Percentiles rank a stretch among this genome's conserved stretches.
Evolutionary conservation across 2,329 filamentous ascomycete species (phyloP).

Genomic region (Beauveria varroae): DNA sequence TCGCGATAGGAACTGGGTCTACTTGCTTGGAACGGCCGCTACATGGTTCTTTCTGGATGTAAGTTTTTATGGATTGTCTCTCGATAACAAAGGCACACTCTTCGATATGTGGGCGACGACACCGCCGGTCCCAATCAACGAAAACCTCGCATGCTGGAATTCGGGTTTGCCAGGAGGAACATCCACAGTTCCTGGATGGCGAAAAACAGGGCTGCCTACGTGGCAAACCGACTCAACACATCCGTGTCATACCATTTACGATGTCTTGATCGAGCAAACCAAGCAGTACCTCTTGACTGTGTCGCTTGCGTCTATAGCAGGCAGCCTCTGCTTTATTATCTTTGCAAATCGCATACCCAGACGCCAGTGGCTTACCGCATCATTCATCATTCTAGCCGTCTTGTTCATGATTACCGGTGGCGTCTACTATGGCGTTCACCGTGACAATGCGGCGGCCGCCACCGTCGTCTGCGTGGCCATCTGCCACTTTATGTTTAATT

Average conservation of each 20-base stretch:
- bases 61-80: conserved; percentile 49
- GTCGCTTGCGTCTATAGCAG: conserved; percentile 42
- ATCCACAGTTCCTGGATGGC: conserved; percentile 37
- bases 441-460: conserved; percentile 31
- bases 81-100: conserved; percentile 37
- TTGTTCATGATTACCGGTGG: conserved; percentile 43
- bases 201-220: conserved; percentile 29
- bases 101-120: conserved; percentile 36
- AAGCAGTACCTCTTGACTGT: conserved; percentile 47
- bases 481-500: conserved; percentile 48
- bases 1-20: conserved; percentile 38
- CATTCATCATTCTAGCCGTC: conserved; percentile 38
- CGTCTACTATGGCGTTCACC: conserved; percentile 41
- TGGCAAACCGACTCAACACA: conserved; percentile 43
- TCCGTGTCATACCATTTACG: conserved; percentile 45
- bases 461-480: conserved; percentile 45
- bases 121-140: conserved; percentile 24
- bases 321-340: conserved; percentile 40
- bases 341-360: conserved; percentile 40
- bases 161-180: conserved; percentile 34
- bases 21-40: conserved; percentile 37
- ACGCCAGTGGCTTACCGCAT: conserved; percentile 41
- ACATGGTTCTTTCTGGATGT: conserved; percentile 50
- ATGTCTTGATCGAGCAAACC: conserved; percentile 42
- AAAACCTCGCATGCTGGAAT: conserved; percentile 38